These are phyloP conservation scores for Crepidotus variabilis DNA, from an alignment of 768 basidiomycete genomes.

Conservation along the genomic window DNA sequence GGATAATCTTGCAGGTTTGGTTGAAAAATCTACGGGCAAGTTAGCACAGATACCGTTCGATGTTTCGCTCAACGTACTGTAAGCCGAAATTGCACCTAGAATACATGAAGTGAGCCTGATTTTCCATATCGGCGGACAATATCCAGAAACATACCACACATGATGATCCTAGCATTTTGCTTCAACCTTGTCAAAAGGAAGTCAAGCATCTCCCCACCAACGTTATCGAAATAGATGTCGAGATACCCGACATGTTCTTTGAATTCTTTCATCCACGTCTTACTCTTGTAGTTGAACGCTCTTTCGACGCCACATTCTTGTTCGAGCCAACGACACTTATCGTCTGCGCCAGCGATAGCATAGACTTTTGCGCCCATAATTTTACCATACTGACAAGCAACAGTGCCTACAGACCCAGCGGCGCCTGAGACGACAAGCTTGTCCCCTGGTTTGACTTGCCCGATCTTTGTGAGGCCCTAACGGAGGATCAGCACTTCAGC, in stretches of 20 bases:
- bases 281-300: constrained; percentile 85
- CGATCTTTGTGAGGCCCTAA: constrained; percentile 81
- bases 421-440: constrained; percentile 85
- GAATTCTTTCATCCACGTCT: constrained; percentile 68
- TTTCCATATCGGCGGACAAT: neutral
- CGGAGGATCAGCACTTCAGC: constrained; percentile 1
- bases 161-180: constrained; percentile 67
- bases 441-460: constrained; percentile 78
- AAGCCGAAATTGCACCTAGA: constrained; percentile 79
- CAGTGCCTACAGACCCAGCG: constrained; percentile 84
- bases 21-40: constrained; percentile 37
- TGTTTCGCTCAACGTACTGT: constrained; percentile 47
- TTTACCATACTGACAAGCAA: constrained; percentile 84
- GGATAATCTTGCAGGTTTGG: constrained; percentile 60
- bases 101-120: neutral
- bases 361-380: constrained; percentile 76
- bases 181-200: constrained; percentile 73
- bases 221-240: constrained; percentile 87
- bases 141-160: constrained; percentile 61
- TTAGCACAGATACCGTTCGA: neutral
- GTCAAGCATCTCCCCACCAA: constrained; percentile 79
- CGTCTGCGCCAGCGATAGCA: constrained; percentile 79
- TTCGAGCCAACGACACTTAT: constrained; percentile 86
- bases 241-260: constrained; percentile 69
- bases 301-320: constrained; percentile 79